phyloP scores from a whole-genome alignment of 139 green algal genomes.

The Protoeuglena noctilucae region DNA sequence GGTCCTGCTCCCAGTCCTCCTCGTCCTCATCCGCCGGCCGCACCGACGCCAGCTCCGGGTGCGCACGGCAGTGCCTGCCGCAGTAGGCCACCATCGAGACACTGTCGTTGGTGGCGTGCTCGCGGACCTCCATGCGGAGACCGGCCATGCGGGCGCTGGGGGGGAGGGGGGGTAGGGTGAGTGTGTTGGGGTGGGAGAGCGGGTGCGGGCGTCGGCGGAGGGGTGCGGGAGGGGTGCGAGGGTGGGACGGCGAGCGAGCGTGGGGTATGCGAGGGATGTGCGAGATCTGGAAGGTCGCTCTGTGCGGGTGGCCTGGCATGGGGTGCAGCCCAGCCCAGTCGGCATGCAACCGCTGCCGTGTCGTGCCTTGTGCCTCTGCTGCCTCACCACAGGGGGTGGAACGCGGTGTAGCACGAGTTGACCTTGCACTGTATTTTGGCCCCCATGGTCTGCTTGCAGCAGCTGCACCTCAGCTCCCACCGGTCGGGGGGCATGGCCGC shows the following conservation, averaged over 20 bases:
- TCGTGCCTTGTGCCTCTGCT: no score
- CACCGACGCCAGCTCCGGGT: slow-evolving; percentile 29
- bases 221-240: no score
- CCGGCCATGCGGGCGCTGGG: slow-evolving; percentile 61
- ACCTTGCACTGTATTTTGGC: slow-evolving; percentile 86
- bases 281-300: no score
- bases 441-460: slow-evolving; percentile 73
- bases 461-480: slow-evolving; percentile 70
- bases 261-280: no score
- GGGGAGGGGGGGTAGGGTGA: no score
- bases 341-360: no score
- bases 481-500: slow-evolving; percentile 60
- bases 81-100: slow-evolving; percentile 52
- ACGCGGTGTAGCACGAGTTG: slow-evolving; percentile 63
- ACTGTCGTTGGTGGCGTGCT: slow-evolving; percentile 19
- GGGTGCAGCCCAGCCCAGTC: no score
- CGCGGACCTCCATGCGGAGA: slow-evolving; percentile 65
- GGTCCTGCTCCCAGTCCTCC: slow-evolving; percentile 13
- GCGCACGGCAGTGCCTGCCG: slow-evolving; percentile 44
- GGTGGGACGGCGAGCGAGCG: no score
- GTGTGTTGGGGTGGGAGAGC: no score
- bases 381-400: slow-evolving; percentile 82
- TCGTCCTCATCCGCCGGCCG: slow-evolving; percentile 4
- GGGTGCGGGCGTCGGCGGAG: no score
- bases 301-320: no score